Evolutionary conservation across 1,139 yeast genomes (phyloP), one percentile per base, ranked within the genome.

Genomic region (Candida frijolesensis): DNA sequence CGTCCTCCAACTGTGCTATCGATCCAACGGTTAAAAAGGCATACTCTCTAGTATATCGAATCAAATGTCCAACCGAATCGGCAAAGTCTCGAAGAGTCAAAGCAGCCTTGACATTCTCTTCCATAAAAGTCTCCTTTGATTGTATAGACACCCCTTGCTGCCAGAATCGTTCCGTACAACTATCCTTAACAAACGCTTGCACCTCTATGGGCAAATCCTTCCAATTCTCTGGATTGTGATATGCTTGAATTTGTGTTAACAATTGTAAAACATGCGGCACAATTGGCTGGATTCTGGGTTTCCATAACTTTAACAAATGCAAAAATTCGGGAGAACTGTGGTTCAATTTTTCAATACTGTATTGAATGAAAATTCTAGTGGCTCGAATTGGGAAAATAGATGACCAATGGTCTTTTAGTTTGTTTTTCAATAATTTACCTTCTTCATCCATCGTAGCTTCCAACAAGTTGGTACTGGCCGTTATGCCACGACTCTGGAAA

Each of bases 101-200:
- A 72, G 96, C 90, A 0, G 99, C 98, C 61, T 87, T 89, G 51
- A 91, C 96, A 60, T 86, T 91, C 62, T 95, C 98, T 65, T 90
- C 97, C 54, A 94, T 87, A 61, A 95, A 95, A 41, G 96, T 92
- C 64, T 95, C 99, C 60, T 90, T 87, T 7, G 96, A 86, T 67
- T 94, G 96, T 52, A 89, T 89, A 1, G 97, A 89, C 18, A 96
- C 96, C 15, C 99, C 99, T 55, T 92, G 96, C 64, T 95, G 98
- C 99, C 99, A 95, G 66, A 94, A 94, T 60, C 98, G 78, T 71
- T 95, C 99, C 65, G 86, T 83, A 46, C 96, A 88, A 57, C 96
- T 87, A 60, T 89, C 88, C 57, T 83, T 80, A 12, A 94, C 97
- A 74, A 95, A 94, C 1, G 94, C 78, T 64, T 89, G 97, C 1